Evolutionary conservation across 108 stramenopile genomes (phyloP).

Genomic region (Phaeodactylum tricornutum): DNA sequence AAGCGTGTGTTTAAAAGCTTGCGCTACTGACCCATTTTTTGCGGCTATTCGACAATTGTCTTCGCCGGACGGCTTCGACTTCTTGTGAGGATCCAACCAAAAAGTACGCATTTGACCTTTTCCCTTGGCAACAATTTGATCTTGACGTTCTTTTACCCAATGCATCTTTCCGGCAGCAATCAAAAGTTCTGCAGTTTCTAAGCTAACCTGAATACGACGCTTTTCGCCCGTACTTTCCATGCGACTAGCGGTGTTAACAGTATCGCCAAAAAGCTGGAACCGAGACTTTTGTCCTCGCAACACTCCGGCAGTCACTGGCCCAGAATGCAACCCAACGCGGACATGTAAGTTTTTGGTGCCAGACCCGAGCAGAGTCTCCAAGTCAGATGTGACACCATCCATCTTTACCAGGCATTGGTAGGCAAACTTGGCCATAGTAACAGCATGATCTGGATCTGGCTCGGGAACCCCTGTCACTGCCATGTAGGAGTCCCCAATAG

Average conservation of each 20-base stretch:
- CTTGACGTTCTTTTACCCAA: slow-evolving; percentile 30
- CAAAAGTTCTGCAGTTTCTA: slow-evolving; percentile 27
- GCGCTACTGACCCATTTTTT: too few relatives aligned
- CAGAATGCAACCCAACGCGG: slow-evolving; percentile 43
- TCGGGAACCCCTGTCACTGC: slow-evolving; percentile 44
- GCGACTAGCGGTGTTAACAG: slow-evolving; percentile 52
- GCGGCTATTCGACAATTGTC: too few relatives aligned
- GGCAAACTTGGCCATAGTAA: slow-evolving; percentile 56
- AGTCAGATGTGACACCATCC: slow-evolving; percentile 2
- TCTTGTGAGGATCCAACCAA: slow-evolving; percentile 1
- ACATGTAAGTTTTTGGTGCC: slow-evolving; percentile 24
- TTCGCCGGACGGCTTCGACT: too few relatives aligned
- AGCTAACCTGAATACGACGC: slow-evolving; percentile 33
- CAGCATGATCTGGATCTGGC: slow-evolving; percentile 48
- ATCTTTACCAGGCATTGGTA: slow-evolving; percentile 4
- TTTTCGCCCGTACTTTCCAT: slow-evolving; percentile 31
- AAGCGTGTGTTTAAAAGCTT: too few relatives aligned
- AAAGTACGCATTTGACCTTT: slow-evolving; percentile 25
- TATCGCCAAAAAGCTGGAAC: slow-evolving; percentile 71
- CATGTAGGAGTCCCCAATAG: slow-evolving; percentile 65
- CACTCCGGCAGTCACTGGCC: slow-evolving; percentile 57
- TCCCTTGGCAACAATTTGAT: slow-evolving; percentile 35
- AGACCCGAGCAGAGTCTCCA: slow-evolving; percentile 12
- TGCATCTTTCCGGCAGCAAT: slow-evolving; percentile 19
- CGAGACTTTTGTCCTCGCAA: slow-evolving; percentile 54